Base-by-base conservation (phyloP, 2,329 filamentous ascomycete genomes). In the Lecanosticta acicola region DNA sequence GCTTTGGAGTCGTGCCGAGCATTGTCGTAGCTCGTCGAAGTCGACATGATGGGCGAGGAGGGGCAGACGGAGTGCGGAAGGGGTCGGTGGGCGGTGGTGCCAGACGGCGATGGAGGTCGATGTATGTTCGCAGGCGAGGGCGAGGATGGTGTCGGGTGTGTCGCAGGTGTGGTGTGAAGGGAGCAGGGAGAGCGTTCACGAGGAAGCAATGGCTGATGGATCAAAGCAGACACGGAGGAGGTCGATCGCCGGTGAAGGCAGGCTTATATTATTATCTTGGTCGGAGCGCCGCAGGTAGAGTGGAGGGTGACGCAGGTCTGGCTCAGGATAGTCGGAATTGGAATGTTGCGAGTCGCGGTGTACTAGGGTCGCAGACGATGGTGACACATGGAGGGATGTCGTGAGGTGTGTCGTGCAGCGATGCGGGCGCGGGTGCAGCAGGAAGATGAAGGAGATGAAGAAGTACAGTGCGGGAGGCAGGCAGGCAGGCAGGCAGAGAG, bases 1-100 rank as follows among this genome's bases (percentile, higher is more conserved):
- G 62, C 55, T 39, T 54, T 58, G 45, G 57, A 54, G 54, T 58
- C 53, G 36, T 54, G 43, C 24, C 42, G 54, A 5, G 24, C 5
- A 11, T 11, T 29, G 24, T n/a, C n/a, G n/a, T n/a, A n/a, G n/a
- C n/a, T n/a, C n/a, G n/a, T n/a, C n/a, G 24, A 29, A 11, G 24
- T 7, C 41, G 54, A 35, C 56, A 59, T 59, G 41, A 17, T 52
- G 48, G 16, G 10, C 32, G 36, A 36, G 24, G 34, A 32, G 44
- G 19, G 29, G 44, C 44, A 35, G 26, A 33, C 32, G 39, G 41
- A 13, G 37, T 35, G 48, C 35, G 16, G 39, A 36, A 32, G 33
- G 37, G 14, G 32, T 18, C 20, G 39, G 29, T n/a, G 39, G 16
- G 29, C 32, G 44, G 41, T 39, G 19, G 39, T 45, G 32, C 40